phyloP scores from a whole-genome alignment of 2,329 filamentous ascomycete species.

The Ophiostoma piceae region DNA sequence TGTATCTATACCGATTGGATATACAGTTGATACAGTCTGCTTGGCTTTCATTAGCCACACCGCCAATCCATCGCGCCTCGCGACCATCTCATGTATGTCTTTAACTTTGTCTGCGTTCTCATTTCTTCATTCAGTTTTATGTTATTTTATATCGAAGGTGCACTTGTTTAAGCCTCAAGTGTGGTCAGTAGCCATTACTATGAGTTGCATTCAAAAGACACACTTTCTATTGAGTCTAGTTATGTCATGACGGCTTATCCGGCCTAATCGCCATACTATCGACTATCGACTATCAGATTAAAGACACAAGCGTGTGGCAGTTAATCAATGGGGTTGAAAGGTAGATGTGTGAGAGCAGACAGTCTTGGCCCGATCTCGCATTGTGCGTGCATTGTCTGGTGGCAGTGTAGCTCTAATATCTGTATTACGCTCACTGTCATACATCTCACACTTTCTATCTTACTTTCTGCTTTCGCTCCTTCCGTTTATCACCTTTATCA shows the following conservation, averaged over 20 bases:
- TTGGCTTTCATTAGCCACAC: background rate
- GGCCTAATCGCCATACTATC: background rate
- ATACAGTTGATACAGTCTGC: background rate
- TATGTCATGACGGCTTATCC: background rate
- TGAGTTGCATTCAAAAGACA: too few relatives aligned
- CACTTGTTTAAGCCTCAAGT: background rate
- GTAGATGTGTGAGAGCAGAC: background rate
- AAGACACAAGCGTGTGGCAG: background rate
- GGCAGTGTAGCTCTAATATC: background rate
- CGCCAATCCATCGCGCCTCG: background rate
- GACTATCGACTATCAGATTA: background rate
- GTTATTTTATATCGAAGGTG: too few relatives aligned
- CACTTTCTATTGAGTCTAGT: background rate
- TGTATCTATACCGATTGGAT: background rate
- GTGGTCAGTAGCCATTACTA: too few relatives aligned
- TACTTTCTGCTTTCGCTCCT: too few relatives aligned
- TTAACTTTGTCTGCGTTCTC: too few relatives aligned
- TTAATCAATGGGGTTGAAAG: background rate
- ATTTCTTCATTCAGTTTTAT: too few relatives aligned
- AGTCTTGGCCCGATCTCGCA: background rate
- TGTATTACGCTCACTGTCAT: slow-evolving; percentile 8
- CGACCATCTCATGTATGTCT: background rate
- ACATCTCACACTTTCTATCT: background rate
- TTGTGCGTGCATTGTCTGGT: background rate
- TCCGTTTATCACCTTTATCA: background rate